These are phyloP conservation scores for Camillea tinctor DNA, from an alignment of 2,329 filamentous ascomycete genomes.

Conservation along the genomic window DNA sequence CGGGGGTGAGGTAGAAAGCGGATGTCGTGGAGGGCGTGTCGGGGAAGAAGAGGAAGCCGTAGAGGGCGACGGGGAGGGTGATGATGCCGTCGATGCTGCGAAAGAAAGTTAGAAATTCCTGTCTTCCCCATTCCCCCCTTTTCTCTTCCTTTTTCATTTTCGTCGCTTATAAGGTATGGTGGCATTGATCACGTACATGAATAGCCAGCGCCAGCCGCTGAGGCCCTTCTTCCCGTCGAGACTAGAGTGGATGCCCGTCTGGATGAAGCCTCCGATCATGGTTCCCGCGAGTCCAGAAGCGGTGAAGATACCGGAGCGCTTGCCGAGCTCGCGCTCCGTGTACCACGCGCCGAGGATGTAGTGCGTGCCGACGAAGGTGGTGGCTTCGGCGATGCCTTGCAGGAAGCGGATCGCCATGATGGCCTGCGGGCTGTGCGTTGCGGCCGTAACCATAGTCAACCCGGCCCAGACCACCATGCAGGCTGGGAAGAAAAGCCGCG, in stretches of 20 bases:
- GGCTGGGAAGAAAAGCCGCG: conserved; percentile 61
- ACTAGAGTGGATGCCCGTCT: conserved; percentile 49
- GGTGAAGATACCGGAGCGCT: conserved; percentile 61
- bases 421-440: conserved; percentile 46
- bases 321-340: conserved; percentile 58
- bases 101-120: conserved; percentile 2
- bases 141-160: too few relatives aligned
- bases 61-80: conserved; percentile 55
- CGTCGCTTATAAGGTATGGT: too few relatives aligned
- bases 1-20: conserved; percentile 46
- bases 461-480: conserved; percentile 65
- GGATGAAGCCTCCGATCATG: conserved; percentile 62
- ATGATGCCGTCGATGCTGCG: conserved; percentile 49
- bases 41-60: conserved; percentile 53
- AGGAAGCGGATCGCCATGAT: conserved; percentile 62
- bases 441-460: conserved; percentile 61
- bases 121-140: too few relatives aligned
- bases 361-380: conserved; percentile 57
- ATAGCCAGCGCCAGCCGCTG: conserved; percentile 55
- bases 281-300: conserved; percentile 58
- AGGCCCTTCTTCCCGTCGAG: conserved; percentile 48
- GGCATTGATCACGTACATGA: conserved; percentile 35
- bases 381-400: conserved; percentile 54
- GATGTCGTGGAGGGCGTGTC: conserved; percentile 50
- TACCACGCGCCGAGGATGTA: conserved; percentile 64